A percentile compares a stretch with the other conserved stretches of the same genome.
Evolutionary conservation across 257 asterid genomes (phyloP).

Genomic region (Phtheirospermum japonicum): DNA sequence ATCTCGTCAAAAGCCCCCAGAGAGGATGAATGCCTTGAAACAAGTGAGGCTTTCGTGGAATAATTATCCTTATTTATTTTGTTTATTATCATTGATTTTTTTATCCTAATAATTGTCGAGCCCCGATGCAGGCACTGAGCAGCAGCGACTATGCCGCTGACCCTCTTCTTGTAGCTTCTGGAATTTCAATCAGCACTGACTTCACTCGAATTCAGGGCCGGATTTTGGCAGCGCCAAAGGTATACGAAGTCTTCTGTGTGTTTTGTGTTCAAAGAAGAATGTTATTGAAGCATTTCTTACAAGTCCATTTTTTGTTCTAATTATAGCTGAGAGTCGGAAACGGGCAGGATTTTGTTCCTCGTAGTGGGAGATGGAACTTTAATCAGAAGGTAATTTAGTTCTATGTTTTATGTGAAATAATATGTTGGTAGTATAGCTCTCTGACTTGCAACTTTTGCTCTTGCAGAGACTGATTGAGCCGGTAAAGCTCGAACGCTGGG

Average conservation of each 20-base stretch:
- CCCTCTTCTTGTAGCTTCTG: conserved; percentile 48
- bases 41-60: conserved; percentile 37
- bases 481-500: conserved; percentile 44
- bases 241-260: conserved; percentile 9
- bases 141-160: conserved; percentile 50
- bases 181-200: conserved; percentile 45
- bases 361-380: conserved; percentile 71
- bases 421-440: background rate
- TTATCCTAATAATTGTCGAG: conserved; percentile 3
- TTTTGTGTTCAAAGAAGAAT: background rate
- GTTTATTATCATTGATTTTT: background rate
- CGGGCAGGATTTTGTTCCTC: conserved; percentile 43
- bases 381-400: conserved; percentile 51
- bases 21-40: conserved; percentile 51
- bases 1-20: conserved; percentile 69
- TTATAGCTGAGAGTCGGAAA: conserved; percentile 56
- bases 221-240: conserved; percentile 63
- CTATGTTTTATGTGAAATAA: background rate
- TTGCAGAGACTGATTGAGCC: conserved; percentile 53
- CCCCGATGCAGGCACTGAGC: conserved; percentile 46
- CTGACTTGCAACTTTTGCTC: conserved; percentile 23
- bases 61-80: background rate
- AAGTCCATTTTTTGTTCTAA: background rate
- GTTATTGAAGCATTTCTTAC: background rate
- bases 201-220: conserved; percentile 61